Evolutionary conservation across 192 early-diverging fungal genomes (phyloP).

Genomic region (Pilobolus umbonatus): DNA sequence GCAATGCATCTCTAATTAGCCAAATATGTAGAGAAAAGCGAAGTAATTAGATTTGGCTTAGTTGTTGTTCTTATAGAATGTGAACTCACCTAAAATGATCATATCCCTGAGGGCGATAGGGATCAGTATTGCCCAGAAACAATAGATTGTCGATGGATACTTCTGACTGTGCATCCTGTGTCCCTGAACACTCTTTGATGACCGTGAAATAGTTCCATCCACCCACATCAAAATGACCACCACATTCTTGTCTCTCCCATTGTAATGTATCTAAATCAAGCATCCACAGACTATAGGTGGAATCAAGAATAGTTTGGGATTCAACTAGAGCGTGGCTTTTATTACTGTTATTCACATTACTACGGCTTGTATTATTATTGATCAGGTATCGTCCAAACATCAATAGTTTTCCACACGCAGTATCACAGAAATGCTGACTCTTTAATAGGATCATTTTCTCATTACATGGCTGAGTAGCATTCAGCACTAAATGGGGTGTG

Average conservation of each 20-base stretch:
- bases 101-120: conserved; percentile 47
- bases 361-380: conserved; percentile 10
- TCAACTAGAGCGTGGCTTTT: too few relatives aligned
- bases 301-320: too few relatives aligned
- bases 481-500: conserved; percentile 32
- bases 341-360: conserved; percentile 2
- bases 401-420: conserved; percentile 46
- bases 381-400: conserved; percentile 49
- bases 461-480: conserved; percentile 23
- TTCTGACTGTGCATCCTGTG: conserved; percentile 24
- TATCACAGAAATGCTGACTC: conserved; percentile 58
- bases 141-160: conserved; percentile 36
- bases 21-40: neutral
- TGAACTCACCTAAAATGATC: conserved; percentile 44
- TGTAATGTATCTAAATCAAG: conserved; percentile 52
- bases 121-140: conserved; percentile 51
- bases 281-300: conserved; percentile 50
- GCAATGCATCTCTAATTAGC: conserved; percentile 37
- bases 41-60: neutral
- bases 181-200: conserved; percentile 28
- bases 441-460: conserved; percentile 45
- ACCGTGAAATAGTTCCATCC: conserved; percentile 60
- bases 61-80: neutral
- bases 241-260: conserved; percentile 52
- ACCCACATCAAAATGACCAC: conserved; percentile 40